Base-by-base conservation (phyloP, 768 basidiomycete genomes). In the Rhizopogon vulgaris region DNA sequence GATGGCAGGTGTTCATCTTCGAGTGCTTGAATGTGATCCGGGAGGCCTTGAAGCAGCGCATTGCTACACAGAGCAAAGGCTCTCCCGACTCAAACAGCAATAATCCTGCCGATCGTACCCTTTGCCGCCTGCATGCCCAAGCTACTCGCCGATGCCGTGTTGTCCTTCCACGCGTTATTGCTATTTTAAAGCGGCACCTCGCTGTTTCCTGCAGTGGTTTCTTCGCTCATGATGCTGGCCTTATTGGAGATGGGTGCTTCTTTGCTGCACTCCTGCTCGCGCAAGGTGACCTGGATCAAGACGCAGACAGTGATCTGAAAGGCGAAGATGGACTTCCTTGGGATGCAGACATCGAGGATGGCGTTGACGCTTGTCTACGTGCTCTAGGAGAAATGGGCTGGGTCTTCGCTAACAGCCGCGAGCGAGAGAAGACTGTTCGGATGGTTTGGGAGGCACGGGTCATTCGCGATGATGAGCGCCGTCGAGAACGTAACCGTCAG, bases 1-100 rank as follows among this genome's bases (percentile, higher is more conserved):
- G 85, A 32, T 95, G 93, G 92, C 87, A 90, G 78, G 85, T 92
- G 50, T 93, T 90, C 69, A 84, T 94, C 56, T 95, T 95, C 58
- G 90, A 94, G 68, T 91, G 88, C 65, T 78, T 93, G 64, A 94
- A 94, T 66, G 79, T 91, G 57, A 87, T 95, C 58, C 84, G 90
- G 27, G 91, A 93, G 63, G 79, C 84, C 2, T 79, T 96, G 28
- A 84, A 87, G 61, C 80, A 84, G 53, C 82, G 77, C 30, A 69
- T 77, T 3, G 60, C 75, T 8, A 36, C 65, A 3, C 63, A 59
- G 10, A 52, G 62, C 52, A 74, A 75, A 46, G 78, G 78, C 59
- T 67, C 69, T 53, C 48, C 56, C 55, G 10, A 59, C 57, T 9
- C 40, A 32, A 61, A 68, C 52, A 61, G 83, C 67, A 68, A 78